Percentiles rank a stretch among this genome's conserved stretches.
Evolutionary conservation across 257 asterid species (phyloP).

Genomic region (Scutellaria minor): DNA sequence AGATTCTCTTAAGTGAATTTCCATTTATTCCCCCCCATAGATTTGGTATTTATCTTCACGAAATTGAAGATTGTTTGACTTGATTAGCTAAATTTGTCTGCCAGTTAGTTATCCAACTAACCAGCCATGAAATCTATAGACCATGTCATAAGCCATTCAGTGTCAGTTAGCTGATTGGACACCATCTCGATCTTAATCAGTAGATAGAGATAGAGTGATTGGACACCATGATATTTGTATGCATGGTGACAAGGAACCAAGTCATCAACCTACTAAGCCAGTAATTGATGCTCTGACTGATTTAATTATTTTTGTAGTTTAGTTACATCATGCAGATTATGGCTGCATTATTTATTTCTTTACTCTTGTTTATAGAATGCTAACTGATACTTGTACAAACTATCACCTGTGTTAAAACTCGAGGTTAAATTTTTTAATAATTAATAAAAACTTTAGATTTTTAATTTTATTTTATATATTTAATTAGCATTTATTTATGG

Average conservation of each 20-base stretch:
- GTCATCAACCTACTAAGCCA: neutral
- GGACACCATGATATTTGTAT: no score
- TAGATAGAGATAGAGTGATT: no score
- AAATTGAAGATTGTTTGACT: neutral
- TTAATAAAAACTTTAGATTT: no score
- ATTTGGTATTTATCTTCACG: slow-evolving; percentile 9
- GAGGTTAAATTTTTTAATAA: no score
- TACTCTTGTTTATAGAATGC: neutral
- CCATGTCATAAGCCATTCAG: neutral
- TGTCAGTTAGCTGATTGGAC: slow-evolving; percentile 11
- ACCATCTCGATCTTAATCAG: no score
- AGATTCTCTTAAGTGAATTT: slow-evolving; percentile 11
- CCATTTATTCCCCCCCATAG: neutral
- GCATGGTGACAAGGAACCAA: no score
- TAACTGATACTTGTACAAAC: neutral
- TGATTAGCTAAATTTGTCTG: slow-evolving; percentile 16
- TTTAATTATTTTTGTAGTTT: neutral
- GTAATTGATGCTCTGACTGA: neutral
- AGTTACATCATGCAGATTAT: neutral
- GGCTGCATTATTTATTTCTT: neutral
- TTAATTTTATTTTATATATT: no score
- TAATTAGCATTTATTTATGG: no score
- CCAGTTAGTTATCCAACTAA: neutral
- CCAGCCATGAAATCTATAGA: neutral
- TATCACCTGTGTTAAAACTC: no score